These are phyloP conservation scores for Stygiomarasmius scandens DNA, from an alignment of 1,284 basidiomycete species.

Conservation along the genomic window DNA sequence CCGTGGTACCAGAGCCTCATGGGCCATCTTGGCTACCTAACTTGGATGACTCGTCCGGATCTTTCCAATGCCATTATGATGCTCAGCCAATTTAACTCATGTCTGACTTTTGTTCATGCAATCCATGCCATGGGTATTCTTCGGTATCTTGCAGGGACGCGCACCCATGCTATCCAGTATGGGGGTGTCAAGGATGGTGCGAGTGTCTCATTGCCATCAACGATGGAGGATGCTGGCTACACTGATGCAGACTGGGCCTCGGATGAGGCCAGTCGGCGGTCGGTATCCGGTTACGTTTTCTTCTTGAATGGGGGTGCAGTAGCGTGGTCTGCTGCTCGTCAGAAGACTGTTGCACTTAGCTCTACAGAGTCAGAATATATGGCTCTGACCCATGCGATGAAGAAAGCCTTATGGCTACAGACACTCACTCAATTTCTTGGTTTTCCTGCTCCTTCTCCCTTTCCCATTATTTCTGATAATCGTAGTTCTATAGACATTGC, in stretches of 20 bases:
- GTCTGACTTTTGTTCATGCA: background rate
- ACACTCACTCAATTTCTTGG: no score
- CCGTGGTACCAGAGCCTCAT: no score
- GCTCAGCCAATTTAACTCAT: constrained; percentile 5
- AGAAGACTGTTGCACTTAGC: constrained; percentile 22
- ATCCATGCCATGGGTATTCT: constrained; percentile 6
- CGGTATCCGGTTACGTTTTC: constrained; percentile 20
- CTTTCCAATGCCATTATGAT: constrained; percentile 5
- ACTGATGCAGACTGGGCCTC: constrained; percentile 22
- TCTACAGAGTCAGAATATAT: constrained; percentile 30
- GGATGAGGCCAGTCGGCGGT: constrained; percentile 8
- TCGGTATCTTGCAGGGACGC: constrained; percentile 1
- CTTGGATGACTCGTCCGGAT: no score
- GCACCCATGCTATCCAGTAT: constrained; percentile 6
- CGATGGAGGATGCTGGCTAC: background rate
- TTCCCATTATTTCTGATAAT: constrained; percentile 11
- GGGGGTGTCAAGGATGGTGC: constrained; percentile 2
- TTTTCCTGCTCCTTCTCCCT: background rate
- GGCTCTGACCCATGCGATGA: constrained; percentile 5
- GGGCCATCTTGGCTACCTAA: no score
- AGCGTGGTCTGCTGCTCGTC: constrained; percentile 17
- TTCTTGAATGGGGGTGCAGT: constrained; percentile 23
- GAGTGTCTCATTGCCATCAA: background rate
- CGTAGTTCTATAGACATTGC: background rate
- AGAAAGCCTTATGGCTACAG: background rate